phyloP scores from a whole-genome alignment of 257 asterid genomes.

The Lantana camara region DNA sequence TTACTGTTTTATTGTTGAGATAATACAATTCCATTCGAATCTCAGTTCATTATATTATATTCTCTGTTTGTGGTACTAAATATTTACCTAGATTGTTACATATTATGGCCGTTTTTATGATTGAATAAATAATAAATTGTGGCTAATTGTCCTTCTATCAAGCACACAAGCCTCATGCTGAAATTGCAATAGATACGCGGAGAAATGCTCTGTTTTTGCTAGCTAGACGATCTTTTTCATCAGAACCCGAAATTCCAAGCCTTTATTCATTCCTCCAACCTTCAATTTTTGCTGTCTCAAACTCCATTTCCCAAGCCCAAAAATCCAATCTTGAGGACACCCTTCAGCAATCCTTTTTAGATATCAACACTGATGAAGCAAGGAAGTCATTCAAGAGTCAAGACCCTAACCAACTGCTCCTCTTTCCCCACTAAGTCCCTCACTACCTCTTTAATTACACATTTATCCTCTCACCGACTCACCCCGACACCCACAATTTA shows the following conservation, averaged over 20 bases:
- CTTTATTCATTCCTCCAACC: constrained; percentile 91
- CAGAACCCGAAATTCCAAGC: constrained; percentile 60
- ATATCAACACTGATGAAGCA: constrained; percentile 77
- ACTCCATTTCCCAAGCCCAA: constrained; percentile 47
- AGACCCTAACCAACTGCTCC: constrained; percentile 60
- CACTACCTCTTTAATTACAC: constrained; percentile 64
- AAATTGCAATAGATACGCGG: constrained; percentile 45
- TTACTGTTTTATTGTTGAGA: no score
- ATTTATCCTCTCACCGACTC: constrained; percentile 66
- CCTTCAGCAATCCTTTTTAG: constrained; percentile 51
- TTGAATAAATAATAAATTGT: no score
- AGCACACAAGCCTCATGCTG: no score
- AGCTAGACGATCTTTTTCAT: constrained; percentile 53
- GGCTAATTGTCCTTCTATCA: background rate
- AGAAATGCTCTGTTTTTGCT: constrained; percentile 40
- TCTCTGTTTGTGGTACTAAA: no score
- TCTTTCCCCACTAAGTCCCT: constrained; percentile 75
- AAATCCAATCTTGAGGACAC: constrained; percentile 51
- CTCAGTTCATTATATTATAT: no score
- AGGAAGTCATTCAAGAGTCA: constrained; percentile 98
- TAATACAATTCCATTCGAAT: no score
- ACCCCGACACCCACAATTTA: constrained; percentile 63
- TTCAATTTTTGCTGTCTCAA: constrained; percentile 58
- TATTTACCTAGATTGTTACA: no score
- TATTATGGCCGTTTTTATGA: no score